Percentiles rank a stretch among this genome's conserved stretches.
Evolutionary conservation across 176 grass and related monocot genomes (phyloP).

Genomic region (Themeda triandra): DNA sequence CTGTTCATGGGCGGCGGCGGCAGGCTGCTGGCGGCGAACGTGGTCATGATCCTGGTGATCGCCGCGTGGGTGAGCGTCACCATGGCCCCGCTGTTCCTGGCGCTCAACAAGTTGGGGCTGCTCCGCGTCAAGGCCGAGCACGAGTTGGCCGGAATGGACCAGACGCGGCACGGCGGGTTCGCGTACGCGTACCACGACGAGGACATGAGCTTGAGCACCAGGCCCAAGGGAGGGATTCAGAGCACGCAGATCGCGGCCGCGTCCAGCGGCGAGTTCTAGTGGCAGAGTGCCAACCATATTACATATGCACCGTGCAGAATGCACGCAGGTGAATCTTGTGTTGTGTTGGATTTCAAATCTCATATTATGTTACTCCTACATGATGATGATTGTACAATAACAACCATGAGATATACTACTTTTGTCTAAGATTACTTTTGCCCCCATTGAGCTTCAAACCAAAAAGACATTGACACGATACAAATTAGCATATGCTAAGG

Average conservation of each 20-base stretch:
- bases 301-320: background rate
- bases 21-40: slow-evolving; percentile 37
- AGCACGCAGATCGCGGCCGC: slow-evolving; percentile 37
- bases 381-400: slow-evolving; percentile 24
- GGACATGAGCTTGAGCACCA: slow-evolving; percentile 7
- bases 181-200: slow-evolving; percentile 60
- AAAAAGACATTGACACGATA: background rate
- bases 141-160: slow-evolving; percentile 60
- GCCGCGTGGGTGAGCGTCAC: slow-evolving; percentile 55
- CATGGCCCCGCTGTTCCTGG: slow-evolving; percentile 64
- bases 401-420: background rate
- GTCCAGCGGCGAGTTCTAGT: slow-evolving; percentile 13
- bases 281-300: background rate
- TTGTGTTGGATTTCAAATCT: background rate
- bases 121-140: slow-evolving; percentile 41
- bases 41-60: slow-evolving; percentile 51
- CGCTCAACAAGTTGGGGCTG: slow-evolving; percentile 45
- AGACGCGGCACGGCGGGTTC: slow-evolving; percentile 52
- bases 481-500: background rate
- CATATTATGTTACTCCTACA: background rate
- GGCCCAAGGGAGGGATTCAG: slow-evolving; percentile 20
- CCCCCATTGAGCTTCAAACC: background rate
- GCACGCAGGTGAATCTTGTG: background rate
- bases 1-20: slow-evolving; percentile 65
- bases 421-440: background rate